Base-by-base conservation (phyloP, 768 basidiomycete species). In the Cystofilobasidium capitatum region DNA sequence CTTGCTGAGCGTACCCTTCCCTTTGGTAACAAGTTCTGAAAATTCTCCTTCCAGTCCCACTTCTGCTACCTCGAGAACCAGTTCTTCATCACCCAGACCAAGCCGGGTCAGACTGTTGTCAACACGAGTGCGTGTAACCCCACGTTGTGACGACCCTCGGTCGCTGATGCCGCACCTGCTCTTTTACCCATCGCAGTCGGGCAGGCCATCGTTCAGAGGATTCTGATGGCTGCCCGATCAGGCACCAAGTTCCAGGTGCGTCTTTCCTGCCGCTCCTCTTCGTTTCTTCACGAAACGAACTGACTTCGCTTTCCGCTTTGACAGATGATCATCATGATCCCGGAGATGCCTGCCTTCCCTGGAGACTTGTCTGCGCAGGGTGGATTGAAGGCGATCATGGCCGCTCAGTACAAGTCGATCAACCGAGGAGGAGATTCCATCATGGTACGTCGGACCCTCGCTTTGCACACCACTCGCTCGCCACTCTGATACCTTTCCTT, bases 341-440 rank as follows among this genome's bases (percentile, higher is more conserved):
- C 93, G 0, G 92, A 94, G 75, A 81, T 96, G 1, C 93, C 93
- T 17, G 92, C 87, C 1, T 96, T 97, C 76, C 81, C 90, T 0
- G 88, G 93, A 2, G 84, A 91, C 75, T 81, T 96, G 22, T 75
- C 88, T 85, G 79, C 79, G 77, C 57, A 85, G 83, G 75, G 76
- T 29, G 75, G 75, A 6, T 62, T 77, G 42, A 76, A 76, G 79
- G 88, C 79, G 10, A 93, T 96, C 76, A 86, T 94, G 86, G 90
- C 85, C 13, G 91, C 66, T 16, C 69, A 71, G 63, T 78, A 77
- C 45, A 67, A 89, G 49, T 88, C 88, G 0, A 93, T 97, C 72
- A 93, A 92, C 74, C 84, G 92, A 26, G 92, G 92, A 8, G 89
- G 89, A 0, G 80, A 82, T 68, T 89, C 88, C 68, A 91, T 93